Conservation (phyloP, 257 asterid species). For the Handroanthus guayacan region DNA sequence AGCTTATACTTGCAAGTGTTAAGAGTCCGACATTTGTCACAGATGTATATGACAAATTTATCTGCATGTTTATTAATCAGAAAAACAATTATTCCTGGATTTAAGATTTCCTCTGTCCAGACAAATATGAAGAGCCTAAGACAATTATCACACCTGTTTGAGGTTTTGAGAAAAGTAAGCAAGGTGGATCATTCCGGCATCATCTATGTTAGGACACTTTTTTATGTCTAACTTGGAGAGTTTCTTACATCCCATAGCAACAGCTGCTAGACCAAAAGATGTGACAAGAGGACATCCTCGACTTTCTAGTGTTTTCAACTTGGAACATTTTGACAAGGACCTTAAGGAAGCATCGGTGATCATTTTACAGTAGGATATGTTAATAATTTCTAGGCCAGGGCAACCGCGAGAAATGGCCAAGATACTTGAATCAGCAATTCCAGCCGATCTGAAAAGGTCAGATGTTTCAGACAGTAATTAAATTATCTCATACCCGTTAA, state of each 20-base stretch:
- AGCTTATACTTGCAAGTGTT: conserved; percentile 76
- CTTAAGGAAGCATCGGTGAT: conserved; percentile 66
- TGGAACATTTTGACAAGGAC: conserved; percentile 74
- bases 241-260: conserved; percentile 77
- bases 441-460: conserved; percentile 65
- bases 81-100: background rate
- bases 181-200: conserved; percentile 80
- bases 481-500: too few relatives aligned
- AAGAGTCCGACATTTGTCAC: conserved; percentile 80
- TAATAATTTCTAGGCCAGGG: conserved; percentile 68
- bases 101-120: background rate
- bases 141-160: conserved; percentile 62
- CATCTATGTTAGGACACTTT: conserved; percentile 71
- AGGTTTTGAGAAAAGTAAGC: conserved; percentile 83
- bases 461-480: conserved; percentile 25
- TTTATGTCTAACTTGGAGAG: conserved; percentile 76
- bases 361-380: conserved; percentile 66
- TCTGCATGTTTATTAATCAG: conserved; percentile 46
- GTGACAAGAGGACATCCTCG: conserved; percentile 85
- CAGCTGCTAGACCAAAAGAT: conserved; percentile 70
- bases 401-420: conserved; percentile 73
- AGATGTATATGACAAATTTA: conserved; percentile 80
- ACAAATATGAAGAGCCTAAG: too few relatives aligned
- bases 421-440: conserved; percentile 73
- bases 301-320: conserved; percentile 70